A percentile compares a stretch with the other conserved stretches of the same genome.
These are phyloP conservation scores for Asterella californica DNA, from an alignment of 225 moss, liverwort and hornwort species.

Conservation along the genomic window DNA sequence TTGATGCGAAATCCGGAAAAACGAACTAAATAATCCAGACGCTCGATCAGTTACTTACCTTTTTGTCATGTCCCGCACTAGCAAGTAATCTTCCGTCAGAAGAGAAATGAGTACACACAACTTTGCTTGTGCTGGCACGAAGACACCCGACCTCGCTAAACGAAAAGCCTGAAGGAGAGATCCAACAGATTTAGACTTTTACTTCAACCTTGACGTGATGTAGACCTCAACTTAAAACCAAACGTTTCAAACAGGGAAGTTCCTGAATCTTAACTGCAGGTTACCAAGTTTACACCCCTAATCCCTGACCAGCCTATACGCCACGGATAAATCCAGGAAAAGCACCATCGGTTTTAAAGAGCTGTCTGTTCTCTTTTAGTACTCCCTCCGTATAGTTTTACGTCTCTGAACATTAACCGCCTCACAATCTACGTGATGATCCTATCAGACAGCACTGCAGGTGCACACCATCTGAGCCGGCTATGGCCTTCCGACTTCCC, in stretches of 20 bases:
- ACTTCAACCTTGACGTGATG: neutral
- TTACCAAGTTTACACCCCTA: neutral
- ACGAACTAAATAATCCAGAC: neutral
- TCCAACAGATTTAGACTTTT: conserved; percentile 10
- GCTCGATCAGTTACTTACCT: conserved; percentile 39
- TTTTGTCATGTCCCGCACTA: conserved; percentile 98
- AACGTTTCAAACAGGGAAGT: neutral
- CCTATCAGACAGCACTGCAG: neutral
- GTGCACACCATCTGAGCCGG: neutral
- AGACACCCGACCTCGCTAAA: conserved; percentile 96
- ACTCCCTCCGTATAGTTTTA: no score
- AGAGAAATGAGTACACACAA: conserved; percentile 98
- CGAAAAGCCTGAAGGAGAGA: conserved; percentile 72
- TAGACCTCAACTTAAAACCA: neutral
- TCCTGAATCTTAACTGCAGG: neutral
- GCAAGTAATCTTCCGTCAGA: conserved; percentile 96
- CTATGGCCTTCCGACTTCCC: neutral
- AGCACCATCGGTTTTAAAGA: no score
- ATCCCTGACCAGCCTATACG: neutral
- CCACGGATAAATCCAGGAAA: neutral
- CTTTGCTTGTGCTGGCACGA: conserved; percentile 95
- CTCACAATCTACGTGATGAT: neutral
- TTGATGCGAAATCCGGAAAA: neutral
- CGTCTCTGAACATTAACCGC: neutral
- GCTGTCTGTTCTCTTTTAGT: no score